Base-by-base conservation (phyloP, 495 filamentous ascomycete species). In the Aspergillus ellipticus region DNA sequence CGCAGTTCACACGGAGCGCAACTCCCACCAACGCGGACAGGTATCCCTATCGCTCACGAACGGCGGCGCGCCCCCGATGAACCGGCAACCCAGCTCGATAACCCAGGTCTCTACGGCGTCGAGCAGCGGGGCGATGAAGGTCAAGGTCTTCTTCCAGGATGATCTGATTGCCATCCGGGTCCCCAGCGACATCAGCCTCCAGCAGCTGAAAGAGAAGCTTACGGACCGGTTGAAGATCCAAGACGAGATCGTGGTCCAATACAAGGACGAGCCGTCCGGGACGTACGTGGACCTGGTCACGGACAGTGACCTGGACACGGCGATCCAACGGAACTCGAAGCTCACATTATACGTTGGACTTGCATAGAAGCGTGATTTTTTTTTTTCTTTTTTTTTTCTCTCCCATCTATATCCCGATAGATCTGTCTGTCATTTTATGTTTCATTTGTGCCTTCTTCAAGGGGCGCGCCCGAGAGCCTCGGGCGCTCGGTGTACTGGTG, bases 101-200 rank as follows among this genome's bases (percentile, higher is more conserved):
- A 89, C 88, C 2, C 87, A 90, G 57, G 80, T 82, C 2, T 90
- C 89, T 0, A 70, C 72, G 37, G 62, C 70, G 11, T 81, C 79
- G 22, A 71, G 73, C 55, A 72, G 69, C 42, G 66, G 75, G 55
- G 76, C 77, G 1, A 84, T 96, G 73, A 97, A 96, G 70, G 89
- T 98, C 66, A 98, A 98, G 74, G 86, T 97, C 35, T 92, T 88
- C 72, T 95, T 90, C 75, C 83, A 89, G 59, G 89, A 94, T 61
- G 92, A 97, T 59, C 79, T 92, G 55, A 92, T 96, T 61, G 87
- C 92, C 41, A 92, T 98, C 63, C 86, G 92, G 42, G 87, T 97
- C 37, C 89, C 93, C 2, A 79, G 77, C 4, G 86, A 93, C 41
- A 88, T 96, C 60, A 82, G 76, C 58, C 92, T 87, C 73, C 78